Evolutionary conservation across 805 yeast species (phyloP), one percentile per base, ranked within the genome.

Genomic region (Saccharomycopsis fermentans): DNA sequence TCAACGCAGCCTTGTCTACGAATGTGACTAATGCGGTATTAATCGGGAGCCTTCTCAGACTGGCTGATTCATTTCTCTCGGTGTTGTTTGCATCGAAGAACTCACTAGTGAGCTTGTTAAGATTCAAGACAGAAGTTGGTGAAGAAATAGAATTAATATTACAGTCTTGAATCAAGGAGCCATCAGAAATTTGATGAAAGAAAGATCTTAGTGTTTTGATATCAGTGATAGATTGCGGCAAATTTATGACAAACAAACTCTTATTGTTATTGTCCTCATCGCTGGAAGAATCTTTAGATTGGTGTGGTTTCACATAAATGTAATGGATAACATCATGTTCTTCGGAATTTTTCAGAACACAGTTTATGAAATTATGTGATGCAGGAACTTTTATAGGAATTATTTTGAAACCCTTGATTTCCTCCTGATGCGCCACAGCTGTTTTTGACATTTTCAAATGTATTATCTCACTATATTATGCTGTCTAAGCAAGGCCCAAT

Each of bases 1-100:
- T 77, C 60, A 83, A 73, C 35, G 88, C 79, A 2, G 84, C 70
- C 65, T 82, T 82, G 70, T 90, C 97, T 6, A 90, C 79, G 67
- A 90, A 83, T 32, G 83, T 81, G 50, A 89, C 77, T 6, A 89
- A 73, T 0, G 88, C 92, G 62, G 91, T 83, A 60, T 86, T 83
- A 65, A 82, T 81, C 50, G 95, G 95, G 43, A 86, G 73, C 63
- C 76, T 81, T 58, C 77, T 64, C 2, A 71, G 70, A 17, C 67
- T 65, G 12, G 66, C 67, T 26, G 62, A 34, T 9, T 51, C 37
- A 14, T 48, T 58, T 34, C 50, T 57, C 65, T 76, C 79, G 47
- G 71, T 67, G 52, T 80, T 84, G 53, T 78, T 76, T 5, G 73
- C 69, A 59, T 71, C 72, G 53, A 47, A 61, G 51, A 73, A 76